Conservation (phyloP, 2,329 filamentous ascomycete genomes). For the Microsporum audouinii region DNA sequence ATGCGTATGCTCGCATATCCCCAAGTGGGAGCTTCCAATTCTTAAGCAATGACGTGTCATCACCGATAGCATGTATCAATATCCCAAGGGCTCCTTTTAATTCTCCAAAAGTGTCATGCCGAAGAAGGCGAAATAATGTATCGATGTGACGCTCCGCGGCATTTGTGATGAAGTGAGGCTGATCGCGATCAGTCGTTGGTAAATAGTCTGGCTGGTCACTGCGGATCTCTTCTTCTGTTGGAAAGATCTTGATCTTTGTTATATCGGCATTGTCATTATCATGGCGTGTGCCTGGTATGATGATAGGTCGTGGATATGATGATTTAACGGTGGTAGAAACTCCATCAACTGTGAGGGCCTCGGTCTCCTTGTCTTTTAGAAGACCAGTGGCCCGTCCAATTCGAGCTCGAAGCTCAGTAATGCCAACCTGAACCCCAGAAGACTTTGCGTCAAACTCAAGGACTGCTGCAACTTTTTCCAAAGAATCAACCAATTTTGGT, state of each 20-base stretch:
- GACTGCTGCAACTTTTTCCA: slow-evolving; percentile 14
- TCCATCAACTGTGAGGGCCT: not conserved
- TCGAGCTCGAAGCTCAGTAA: not conserved
- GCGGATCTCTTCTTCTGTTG: slow-evolving; percentile 39
- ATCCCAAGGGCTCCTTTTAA: slow-evolving; percentile 34
- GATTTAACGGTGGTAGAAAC: not conserved
- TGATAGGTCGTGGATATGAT: not conserved
- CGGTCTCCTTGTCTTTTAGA: not conserved
- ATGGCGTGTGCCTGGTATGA: slow-evolving; percentile 29
- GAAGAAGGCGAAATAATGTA: slow-evolving; percentile 44
- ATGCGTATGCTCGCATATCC: slow-evolving; percentile 15
- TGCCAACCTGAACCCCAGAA: not conserved
- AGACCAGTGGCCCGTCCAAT: slow-evolving; percentile 5
- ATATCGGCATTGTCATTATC: slow-evolving; percentile 43
- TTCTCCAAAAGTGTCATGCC: slow-evolving; percentile 46
- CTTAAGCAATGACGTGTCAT: not conserved
- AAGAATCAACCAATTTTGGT: slow-evolving; percentile 9
- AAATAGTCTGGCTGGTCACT: slow-evolving; percentile 13
- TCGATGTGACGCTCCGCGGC: slow-evolving; percentile 38
- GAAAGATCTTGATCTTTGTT: slow-evolving; percentile 38
- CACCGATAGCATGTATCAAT: slow-evolving; percentile 23
- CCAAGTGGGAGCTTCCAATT: slow-evolving; percentile 15
- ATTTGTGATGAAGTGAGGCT: slow-evolving; percentile 32
- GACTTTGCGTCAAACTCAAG: slow-evolving; percentile 1
- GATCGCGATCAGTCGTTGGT: slow-evolving; percentile 24